Percentiles rank a stretch among this genome's conserved stretches.
Evolutionary conservation across 2,329 filamentous ascomycete genomes (phyloP).

Genomic region (Decorospora gaudefroyi): DNA sequence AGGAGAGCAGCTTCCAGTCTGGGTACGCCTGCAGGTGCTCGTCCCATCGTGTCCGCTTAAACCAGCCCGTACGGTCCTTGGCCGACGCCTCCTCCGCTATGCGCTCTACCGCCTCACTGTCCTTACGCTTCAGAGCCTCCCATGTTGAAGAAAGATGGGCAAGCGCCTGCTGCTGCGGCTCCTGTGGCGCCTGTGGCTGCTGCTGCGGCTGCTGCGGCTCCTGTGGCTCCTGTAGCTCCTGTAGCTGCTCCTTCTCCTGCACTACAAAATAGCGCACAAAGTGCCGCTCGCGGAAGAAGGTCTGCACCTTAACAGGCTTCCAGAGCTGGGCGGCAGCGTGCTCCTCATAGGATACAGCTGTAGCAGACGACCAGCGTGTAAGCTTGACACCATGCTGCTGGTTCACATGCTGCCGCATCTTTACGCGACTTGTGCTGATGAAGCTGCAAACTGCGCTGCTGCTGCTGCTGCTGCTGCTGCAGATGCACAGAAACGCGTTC

Average conservation of each 20-base stretch:
- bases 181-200: slow-evolving; percentile 44
- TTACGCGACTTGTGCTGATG: background rate
- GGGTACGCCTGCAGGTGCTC: slow-evolving; percentile 2
- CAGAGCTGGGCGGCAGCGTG: background rate
- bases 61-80: slow-evolving; percentile 2
- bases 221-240: slow-evolving; percentile 46
- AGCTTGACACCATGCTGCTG: background rate
- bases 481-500: background rate
- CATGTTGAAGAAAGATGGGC: too few relatives aligned
- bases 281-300: background rate
- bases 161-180: background rate
- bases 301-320: slow-evolving; percentile 4
- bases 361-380: background rate
- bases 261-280: background rate
- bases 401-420: background rate
- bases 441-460: too few relatives aligned
- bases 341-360: slow-evolving; percentile 1
- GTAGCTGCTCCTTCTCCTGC: slow-evolving; percentile 42
- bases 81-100: slow-evolving; percentile 1
- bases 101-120: background rate
- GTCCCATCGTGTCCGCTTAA: slow-evolving; percentile 5
- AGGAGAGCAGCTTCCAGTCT: slow-evolving; percentile 1
- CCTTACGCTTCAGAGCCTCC: background rate
- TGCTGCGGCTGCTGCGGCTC: slow-evolving; percentile 28
- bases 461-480: background rate